Base-by-base conservation (phyloP, 768 basidiomycete genomes). In the Auriscalpium microsporum region DNA sequence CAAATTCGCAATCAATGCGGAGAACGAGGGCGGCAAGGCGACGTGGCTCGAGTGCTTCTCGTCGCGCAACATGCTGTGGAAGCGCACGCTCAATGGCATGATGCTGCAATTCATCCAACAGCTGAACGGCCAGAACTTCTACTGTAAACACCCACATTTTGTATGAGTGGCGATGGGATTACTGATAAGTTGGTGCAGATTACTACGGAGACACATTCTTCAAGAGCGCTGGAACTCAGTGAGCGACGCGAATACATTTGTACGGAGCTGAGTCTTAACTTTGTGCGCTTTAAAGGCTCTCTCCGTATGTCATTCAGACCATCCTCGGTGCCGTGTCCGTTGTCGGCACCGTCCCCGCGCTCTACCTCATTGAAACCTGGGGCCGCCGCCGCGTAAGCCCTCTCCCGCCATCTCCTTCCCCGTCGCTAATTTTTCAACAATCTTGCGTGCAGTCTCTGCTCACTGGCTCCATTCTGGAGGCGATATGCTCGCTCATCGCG, bases 121-220 rank as follows among this genome's bases (percentile, higher is more conserved):
- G 61, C 68, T 90, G 34, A 86, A 89, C 56, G 87, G 86, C 13
- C 87, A 90, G 67, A 89, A 87, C 65, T 88, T 87, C 69, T 87
- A 86, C 67, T 86, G 85, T 86, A 58, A 58, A 80, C 67, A 8
- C 2, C 7, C 23, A 10, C 8, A 5, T 23, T n/a, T 38, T 51
- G 21, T n/a, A 36, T 42, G 19, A 38, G 13, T 9, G 2, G 45
- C 28, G 6, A 5, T 21, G 10, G 47, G 34, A 28, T 28, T 28
- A 28, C 28, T 50, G 3, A 23, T 28, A 8, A 23, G 57, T 47
- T 16, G 23, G 11, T 33, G n/a, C 59, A 86, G 85, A 87, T 64
- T 87, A 87, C 67, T 88, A 87, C 63, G 85, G 87, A 16, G 84
- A 88, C 56, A 86, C 83, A 0, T 90, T 90, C 76, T 92, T 90